These are phyloP conservation scores for Exserohilum rostratum DNA, from an alignment of 2,329 filamentous ascomycete species.

Conservation along the genomic window DNA sequence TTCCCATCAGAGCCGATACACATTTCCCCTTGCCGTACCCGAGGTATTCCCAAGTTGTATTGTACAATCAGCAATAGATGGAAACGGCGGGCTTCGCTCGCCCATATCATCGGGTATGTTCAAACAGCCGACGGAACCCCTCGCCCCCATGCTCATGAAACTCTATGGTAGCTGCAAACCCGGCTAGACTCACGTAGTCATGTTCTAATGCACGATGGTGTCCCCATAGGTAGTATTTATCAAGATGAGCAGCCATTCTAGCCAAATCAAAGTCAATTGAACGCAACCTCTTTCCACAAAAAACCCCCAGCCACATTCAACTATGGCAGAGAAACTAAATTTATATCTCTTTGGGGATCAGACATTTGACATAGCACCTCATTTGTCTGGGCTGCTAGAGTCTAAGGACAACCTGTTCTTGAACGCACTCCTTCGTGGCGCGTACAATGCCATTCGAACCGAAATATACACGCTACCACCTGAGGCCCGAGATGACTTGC, in stretches of 20 bases:
- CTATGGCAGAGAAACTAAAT: conserved; percentile 12
- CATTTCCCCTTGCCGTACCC: not conserved
- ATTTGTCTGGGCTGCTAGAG: conserved; percentile 4
- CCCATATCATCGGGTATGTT: not conserved
- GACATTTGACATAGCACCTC: conserved; percentile 11
- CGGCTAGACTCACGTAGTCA: not conserved
- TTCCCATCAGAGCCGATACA: not conserved
- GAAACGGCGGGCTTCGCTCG: not conserved
- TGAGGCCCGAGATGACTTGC: conserved; percentile 5
- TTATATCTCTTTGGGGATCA: conserved; percentile 18
- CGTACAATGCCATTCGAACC: conserved; percentile 11
- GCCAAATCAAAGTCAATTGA: not conserved
- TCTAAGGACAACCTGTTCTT: conserved; percentile 11
- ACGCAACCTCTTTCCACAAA: not conserved
- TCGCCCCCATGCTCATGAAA: not conserved
- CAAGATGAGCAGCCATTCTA: not conserved
- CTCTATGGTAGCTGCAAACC: not conserved
- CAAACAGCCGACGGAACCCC: not conserved
- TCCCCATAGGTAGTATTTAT: not conserved
- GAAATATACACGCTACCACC: conserved; percentile 11
- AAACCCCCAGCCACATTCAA: not conserved
- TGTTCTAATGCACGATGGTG: not conserved
- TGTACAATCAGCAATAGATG: not conserved
- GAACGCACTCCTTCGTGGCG: conserved; percentile 8
- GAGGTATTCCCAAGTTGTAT: not conserved